Percentiles rank a stretch among this genome's conserved stretches.
Evolutionary conservation across 2,329 filamentous ascomycete genomes (phyloP).

Genomic region (Claviceps arundinis): DNA sequence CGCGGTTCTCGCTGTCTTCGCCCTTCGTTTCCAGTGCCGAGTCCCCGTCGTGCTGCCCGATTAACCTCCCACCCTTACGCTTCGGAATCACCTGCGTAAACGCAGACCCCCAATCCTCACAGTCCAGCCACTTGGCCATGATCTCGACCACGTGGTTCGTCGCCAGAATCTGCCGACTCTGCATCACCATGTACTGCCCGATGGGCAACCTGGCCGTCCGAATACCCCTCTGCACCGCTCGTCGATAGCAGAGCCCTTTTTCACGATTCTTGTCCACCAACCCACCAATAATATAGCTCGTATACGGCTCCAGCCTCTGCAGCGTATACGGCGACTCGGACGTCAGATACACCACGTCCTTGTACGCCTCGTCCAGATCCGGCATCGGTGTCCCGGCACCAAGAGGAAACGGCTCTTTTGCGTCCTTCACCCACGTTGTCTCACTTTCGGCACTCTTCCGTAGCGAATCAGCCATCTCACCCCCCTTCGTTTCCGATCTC

Average conservation of each 20-base stretch:
- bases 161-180: slow-evolving; percentile 69
- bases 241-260: slow-evolving; percentile 84
- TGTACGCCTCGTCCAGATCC: slow-evolving; percentile 18
- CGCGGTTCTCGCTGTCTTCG: slow-evolving; percentile 16
- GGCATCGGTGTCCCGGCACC: slow-evolving; percentile 17
- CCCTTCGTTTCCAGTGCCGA: slow-evolving; percentile 12
- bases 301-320: slow-evolving; percentile 70
- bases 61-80: slow-evolving; percentile 69
- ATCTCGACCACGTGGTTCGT: slow-evolving; percentile 97
- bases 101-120: slow-evolving; percentile 79
- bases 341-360: slow-evolving; percentile 67
- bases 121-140: slow-evolving; percentile 85
- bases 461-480: slow-evolving; percentile 47
- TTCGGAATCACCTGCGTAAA: slow-evolving; percentile 83
- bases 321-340: slow-evolving; percentile 84
- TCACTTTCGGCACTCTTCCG: slow-evolving; percentile 20
- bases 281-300: slow-evolving; percentile 85
- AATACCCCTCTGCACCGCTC: slow-evolving; percentile 61
- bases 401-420: slow-evolving; percentile 20
- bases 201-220: slow-evolving; percentile 87
- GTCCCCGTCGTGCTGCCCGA: slow-evolving; percentile 17
- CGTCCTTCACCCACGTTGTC: slow-evolving; percentile 19
- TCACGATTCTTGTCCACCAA: slow-evolving; percentile 93
- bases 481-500: slow-evolving; percentile 29
- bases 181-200: slow-evolving; percentile 88